Conservation (phyloP, 2,329 filamentous ascomycete species). For the Colletotrichum lindemuthianum region DNA sequence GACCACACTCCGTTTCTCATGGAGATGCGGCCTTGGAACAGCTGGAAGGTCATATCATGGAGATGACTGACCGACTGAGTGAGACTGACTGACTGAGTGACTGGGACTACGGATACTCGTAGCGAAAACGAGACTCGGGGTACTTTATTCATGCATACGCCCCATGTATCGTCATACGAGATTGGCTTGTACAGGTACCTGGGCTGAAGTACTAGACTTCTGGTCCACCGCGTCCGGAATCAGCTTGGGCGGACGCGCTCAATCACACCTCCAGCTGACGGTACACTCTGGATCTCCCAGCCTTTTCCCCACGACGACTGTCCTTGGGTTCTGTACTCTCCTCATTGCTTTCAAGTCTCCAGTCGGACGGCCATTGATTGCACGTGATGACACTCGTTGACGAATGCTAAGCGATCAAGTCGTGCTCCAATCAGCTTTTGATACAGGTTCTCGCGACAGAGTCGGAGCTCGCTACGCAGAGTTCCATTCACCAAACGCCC, state of each 20-base stretch:
- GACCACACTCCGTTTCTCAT: conserved; percentile 13
- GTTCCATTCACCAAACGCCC: no score
- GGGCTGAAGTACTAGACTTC: conserved; percentile 34
- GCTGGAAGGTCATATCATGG: conserved; percentile 22
- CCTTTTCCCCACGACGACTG: not conserved
- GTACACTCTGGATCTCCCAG: conserved; percentile 23
- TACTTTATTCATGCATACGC: conserved; percentile 43
- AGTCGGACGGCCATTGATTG: not conserved
- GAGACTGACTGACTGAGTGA: conserved; percentile 26
- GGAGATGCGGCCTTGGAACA: conserved; percentile 31
- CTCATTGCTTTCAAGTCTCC: not conserved
- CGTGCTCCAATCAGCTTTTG: no score
- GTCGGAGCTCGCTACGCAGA: no score
- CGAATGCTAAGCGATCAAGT: no score
- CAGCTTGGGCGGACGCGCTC: conserved; percentile 19
- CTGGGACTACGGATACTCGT: conserved; percentile 17
- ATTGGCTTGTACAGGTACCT: conserved; percentile 42
- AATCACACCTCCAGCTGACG: conserved; percentile 29
- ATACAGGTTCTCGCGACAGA: no score
- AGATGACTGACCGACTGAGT: conserved; percentile 23
- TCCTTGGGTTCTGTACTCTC: not conserved
- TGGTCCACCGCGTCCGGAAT: conserved; percentile 30
- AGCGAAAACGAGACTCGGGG: conserved; percentile 33
- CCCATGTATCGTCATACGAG: conserved; percentile 42
- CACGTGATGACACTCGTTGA: not conserved